Base-by-base conservation (phyloP, 306 rosid species). In the Trichosanthes cucumerina region DNA sequence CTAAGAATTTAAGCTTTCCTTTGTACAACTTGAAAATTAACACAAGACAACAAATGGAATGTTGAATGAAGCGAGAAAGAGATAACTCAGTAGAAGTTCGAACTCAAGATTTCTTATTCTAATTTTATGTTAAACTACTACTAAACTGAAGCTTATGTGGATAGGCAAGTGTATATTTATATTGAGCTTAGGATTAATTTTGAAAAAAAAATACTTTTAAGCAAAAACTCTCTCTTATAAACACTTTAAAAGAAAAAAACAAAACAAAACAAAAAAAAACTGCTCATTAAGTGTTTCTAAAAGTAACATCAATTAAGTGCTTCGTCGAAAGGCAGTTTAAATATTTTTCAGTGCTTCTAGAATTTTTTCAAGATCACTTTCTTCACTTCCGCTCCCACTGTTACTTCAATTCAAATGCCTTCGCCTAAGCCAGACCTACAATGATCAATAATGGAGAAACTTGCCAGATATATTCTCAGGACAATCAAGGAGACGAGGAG, bases 391-490 rank as follows among this genome's bases (percentile, higher is more conserved):
- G 15, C 44, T 33, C 0, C 26, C 44, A 33, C 38, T 33, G 5
- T 41, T 7, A 34, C 13, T 64, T 64, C 24, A 64, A 34, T 34
- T 34, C 46, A 62, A 4, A 62, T 62, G 23, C 14, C 15, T 38
- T 38, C 3, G 19, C 24, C 13, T 9, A 41, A 39, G 11, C 34
- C 34, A 19, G 31, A 68, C 39, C 52, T 41, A 56, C 14, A 33
- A 34, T 53, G 12, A 76, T 65, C 15, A 11, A 19, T 65, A 76
- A 11, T 12, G 39, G 34, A 79, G 50, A 57, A 80, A 85, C 83
- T 36, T 84, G 91, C 99, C 97, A 95, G 92, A 80, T 95, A 95
- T 84, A 92, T 91, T 86, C 99, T 85, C 79, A 95, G 81, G 75
- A 92, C 84, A 65, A 95, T 89, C 84, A 95, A 76, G 7, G 96